Evolutionary conservation across 495 filamentous ascomycete species (phyloP).

Genomic region (Penicillium pulvis): DNA sequence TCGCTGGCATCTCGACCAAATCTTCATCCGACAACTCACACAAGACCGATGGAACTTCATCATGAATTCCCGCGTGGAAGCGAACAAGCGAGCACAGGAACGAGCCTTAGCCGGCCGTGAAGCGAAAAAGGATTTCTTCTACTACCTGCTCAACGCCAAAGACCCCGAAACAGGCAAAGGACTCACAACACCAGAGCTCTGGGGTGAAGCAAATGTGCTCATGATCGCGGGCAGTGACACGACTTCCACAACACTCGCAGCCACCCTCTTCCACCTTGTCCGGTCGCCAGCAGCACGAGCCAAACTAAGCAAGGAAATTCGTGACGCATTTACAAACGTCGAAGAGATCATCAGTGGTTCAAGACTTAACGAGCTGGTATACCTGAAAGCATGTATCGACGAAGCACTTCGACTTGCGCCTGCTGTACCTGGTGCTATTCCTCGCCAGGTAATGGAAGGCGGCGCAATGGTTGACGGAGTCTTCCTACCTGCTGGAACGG

Average conservation of each 20-base stretch:
- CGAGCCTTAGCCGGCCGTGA: conserved; percentile 49
- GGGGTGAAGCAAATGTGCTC: conserved; percentile 70
- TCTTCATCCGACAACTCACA: conserved; percentile 60
- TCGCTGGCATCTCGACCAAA: conserved; percentile 55
- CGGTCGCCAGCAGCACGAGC: conserved; percentile 48
- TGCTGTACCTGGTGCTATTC: conserved; percentile 57
- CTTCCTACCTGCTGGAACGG: conserved; percentile 52
- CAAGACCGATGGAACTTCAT: conserved; percentile 62
- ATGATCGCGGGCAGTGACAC: conserved; percentile 61
- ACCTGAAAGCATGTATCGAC: conserved; percentile 62
- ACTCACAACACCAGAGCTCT: conserved; percentile 66
- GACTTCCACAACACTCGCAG: conserved; percentile 57
- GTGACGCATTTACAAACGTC: conserved; percentile 49
- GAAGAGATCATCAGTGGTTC: conserved; percentile 58
- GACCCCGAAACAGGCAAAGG: conserved; percentile 64
- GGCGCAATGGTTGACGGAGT: conserved; percentile 57
- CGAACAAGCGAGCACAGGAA: conserved; percentile 55
- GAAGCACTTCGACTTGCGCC: conserved; percentile 68
- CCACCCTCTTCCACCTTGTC: conserved; percentile 64
- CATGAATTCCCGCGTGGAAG: conserved; percentile 58
- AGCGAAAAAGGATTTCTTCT: conserved; percentile 66
- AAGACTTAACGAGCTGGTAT: conserved; percentile 50
- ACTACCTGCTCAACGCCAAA: conserved; percentile 58
- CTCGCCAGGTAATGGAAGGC: conserved; percentile 57
- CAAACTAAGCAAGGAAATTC: conserved; percentile 53